Base-by-base conservation (phyloP, 768 basidiomycete genomes). In the Pulveroboletus ravenelii region DNA sequence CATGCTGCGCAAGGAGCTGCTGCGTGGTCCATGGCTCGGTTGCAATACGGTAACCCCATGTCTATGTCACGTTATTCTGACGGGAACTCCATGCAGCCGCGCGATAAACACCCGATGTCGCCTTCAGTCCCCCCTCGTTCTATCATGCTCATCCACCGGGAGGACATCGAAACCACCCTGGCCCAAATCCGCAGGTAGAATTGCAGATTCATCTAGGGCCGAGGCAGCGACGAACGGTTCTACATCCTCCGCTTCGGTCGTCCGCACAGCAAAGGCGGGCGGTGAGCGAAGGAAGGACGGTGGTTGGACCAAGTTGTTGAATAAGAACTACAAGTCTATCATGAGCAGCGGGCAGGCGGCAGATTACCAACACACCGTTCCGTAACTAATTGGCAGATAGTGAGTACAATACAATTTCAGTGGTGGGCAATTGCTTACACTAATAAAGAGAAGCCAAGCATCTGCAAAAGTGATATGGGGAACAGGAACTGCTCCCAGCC, bases 401-500 rank as follows among this genome's bases (percentile, higher is more conserved):
- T 64, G 38, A 64, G 51, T 13, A 53, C 6, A 46, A 23, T 37
- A 45, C 15, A 17, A 35, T n/a, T 34, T 20, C 10, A 48, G 48
- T 38, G 9, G 43, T 17, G 47, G 34, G 53, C 32, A 20, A 63
- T 56, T 38, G 80, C 89, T 73, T 74, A 95, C 83, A 98, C 94
- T 51, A 99, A 77, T 40, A 97, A 70, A 7, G 77, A 81, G 68
- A 99, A 99, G 3, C 93, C 92, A 17, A 78, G 59, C 47, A 95
- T 80, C 68, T 95, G 93, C 12, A 94, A 66, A 46, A 93, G 63
- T 2, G 89, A 89, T 54, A 87, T 81, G 6, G 93, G 93, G 72
- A 81, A 89, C 20, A 89, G 58, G 31, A 97, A 74, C 52, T 74
- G 77, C 70, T 97, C 94, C 94, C 94, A 97, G 5, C 94, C 93